Base-by-base conservation (phyloP, 441 rosid species). In the Omphalea diandra region DNA sequence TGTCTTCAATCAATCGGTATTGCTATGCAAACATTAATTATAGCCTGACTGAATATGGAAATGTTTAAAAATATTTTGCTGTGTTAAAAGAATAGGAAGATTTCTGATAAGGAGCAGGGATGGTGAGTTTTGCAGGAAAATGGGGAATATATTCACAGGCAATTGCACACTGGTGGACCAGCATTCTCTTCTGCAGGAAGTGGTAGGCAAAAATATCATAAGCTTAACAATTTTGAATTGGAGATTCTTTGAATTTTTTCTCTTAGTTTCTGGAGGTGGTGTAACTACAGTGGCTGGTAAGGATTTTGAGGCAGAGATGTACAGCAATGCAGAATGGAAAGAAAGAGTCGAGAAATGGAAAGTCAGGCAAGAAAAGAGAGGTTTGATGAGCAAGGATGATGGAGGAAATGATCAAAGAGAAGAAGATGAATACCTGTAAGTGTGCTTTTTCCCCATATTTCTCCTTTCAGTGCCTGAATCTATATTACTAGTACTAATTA, bases 331-430 rank as follows among this genome's bases (percentile, higher is more conserved):
- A 0, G 96, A 93, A 75, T 93, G 98, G 98, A 81, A 89, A 77
- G 97, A 93, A 40, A 82, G 98, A 75, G 88, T 93, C 0, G 91
- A 90, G 77, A 93, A 90, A 68, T 90, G 96, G 97, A 90, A 93
- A 81, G 71, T 82, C 11, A 80, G 90, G 75, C 98, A 90, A 76
- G 93, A 90, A 78, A 93, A 93, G 82, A 79, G 88, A 84, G 96
- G 98, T 61, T 67, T 93, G 22, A 81, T 88, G 32, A 71, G 78
- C 70, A 88, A 89, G 67, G 84, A 80, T 43, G 89, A 84, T 44
- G 87, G 77, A 27, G 79, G 79, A 65, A 83, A 85, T 29, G 89
- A 87, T 67, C 85, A 75, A 68, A 90, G 80, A 54, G 94, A 81
- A 5, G 98, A 90, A 73, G 95, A 89, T 54, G 97, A 88, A 32